A percentile compares a stretch with the other conserved stretches of the same genome.
These are phyloP conservation scores for Lasiosphaeria ovina DNA, from an alignment of 495 filamentous ascomycete genomes.

Conservation along the genomic window DNA sequence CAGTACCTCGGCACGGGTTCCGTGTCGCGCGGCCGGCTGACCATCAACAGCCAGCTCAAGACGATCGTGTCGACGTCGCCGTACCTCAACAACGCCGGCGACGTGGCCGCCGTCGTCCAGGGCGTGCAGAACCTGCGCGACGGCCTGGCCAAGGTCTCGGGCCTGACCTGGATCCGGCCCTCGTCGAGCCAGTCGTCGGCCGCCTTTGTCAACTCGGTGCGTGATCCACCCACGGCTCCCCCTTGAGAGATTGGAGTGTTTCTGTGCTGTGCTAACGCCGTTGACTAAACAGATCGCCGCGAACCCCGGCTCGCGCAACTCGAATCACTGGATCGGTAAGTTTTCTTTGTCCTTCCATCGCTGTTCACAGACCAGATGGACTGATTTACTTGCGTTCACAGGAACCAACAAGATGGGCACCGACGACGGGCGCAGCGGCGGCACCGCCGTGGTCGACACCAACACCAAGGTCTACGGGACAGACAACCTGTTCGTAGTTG, in stretches of 20 bases:
- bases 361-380: background rate
- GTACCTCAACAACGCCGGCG: slow-evolving; percentile 46
- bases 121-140: slow-evolving; percentile 57
- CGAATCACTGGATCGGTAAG: slow-evolving; percentile 62
- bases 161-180: slow-evolving; percentile 52
- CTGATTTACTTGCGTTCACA: slow-evolving; percentile 3
- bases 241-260: no score
- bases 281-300: slow-evolving; percentile 27
- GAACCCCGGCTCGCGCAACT: slow-evolving; percentile 51
- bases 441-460: slow-evolving; percentile 62
- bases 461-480: slow-evolving; percentile 70
- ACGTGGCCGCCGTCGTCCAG: slow-evolving; percentile 42
- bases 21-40: slow-evolving; percentile 54
- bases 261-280: no score
- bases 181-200: slow-evolving; percentile 46
- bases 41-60: slow-evolving; percentile 51
- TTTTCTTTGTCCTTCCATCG: no score
- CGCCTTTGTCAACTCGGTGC: slow-evolving; percentile 46
- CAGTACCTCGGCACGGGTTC: slow-evolving; percentile 60
- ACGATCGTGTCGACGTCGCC: slow-evolving; percentile 50
- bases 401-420: slow-evolving; percentile 57
- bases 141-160: slow-evolving; percentile 48
- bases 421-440: slow-evolving; percentile 60
- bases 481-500: slow-evolving; percentile 63
- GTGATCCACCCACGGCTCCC: background rate